Evolutionary conservation across 2,329 filamentous ascomycete species (phyloP).

Genomic region (Neodidymelliopsis sp.): DNA sequence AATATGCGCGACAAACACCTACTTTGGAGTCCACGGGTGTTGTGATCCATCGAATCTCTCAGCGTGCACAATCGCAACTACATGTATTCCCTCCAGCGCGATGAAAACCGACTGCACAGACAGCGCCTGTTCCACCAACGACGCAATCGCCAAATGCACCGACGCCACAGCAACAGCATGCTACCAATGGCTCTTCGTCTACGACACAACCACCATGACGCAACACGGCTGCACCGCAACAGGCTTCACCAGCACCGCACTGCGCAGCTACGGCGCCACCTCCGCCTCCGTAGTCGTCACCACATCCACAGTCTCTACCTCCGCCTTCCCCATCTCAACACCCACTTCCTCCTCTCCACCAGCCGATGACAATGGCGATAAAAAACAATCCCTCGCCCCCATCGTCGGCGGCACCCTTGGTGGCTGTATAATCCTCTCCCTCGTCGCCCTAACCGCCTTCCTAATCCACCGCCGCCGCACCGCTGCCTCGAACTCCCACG

Average conservation of each 20-base stretch:
- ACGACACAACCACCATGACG: conserved; percentile 35
- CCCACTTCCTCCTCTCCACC: conserved; percentile 5
- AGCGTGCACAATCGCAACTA: conserved; percentile 39
- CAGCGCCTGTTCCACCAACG: conserved; percentile 31
- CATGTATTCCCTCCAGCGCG: conserved; percentile 38
- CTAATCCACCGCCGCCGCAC: conserved; percentile 30
- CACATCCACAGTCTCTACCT: conserved; percentile 11
- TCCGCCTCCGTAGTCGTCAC: conserved; percentile 11
- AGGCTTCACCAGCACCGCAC: conserved; percentile 28
- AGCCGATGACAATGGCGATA: background rate
- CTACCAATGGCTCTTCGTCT: conserved; percentile 39
- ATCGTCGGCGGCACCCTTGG: conserved; percentile 46
- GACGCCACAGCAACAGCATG: conserved; percentile 29
- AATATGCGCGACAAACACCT: conserved; percentile 45
- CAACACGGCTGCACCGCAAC: conserved; percentile 41
- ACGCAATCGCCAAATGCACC: conserved; percentile 42
- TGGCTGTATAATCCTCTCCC: conserved; percentile 35
- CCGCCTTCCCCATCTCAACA: background rate
- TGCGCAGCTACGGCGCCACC: conserved; percentile 16
- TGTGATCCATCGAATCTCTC: conserved; percentile 33
- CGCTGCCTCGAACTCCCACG: background rate
- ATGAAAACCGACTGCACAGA: conserved; percentile 39
- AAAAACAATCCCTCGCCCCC: conserved; percentile 31
- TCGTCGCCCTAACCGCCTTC: conserved; percentile 31
- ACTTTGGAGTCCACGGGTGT: conserved; percentile 44